Evolutionary conservation across 805 yeast genomes (phyloP).

Genomic region (Myxozyma neglecta): DNA sequence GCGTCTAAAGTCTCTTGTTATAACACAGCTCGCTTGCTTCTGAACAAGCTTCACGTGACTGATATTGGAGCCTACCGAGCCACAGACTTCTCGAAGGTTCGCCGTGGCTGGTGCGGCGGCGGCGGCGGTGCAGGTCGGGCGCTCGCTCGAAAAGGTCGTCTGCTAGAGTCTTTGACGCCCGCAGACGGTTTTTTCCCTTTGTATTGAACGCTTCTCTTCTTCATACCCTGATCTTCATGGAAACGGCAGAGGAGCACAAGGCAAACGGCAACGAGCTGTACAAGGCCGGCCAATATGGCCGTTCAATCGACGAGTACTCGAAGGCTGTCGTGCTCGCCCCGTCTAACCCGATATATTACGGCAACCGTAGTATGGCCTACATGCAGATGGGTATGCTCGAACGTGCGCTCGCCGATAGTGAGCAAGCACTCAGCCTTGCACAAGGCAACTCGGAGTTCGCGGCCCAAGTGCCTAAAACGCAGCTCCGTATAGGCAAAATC

Average conservation of each 20-base stretch:
- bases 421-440: conserved; percentile 32
- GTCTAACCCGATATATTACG: conserved; percentile 40
- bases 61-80: too few species aligned
- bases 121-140: background rate
- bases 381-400: conserved; percentile 40
- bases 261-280: conserved; percentile 44
- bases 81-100: conserved; percentile 6
- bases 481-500: conserved; percentile 42
- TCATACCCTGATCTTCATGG: background rate
- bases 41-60: background rate
- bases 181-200: background rate
- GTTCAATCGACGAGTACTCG: conserved; percentile 39
- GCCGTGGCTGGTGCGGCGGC: conserved; percentile 4
- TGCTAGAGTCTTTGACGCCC: too few species aligned
- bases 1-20: too few species aligned
- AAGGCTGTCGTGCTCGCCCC: conserved; percentile 38
- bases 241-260: conserved; percentile 31
- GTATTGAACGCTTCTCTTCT: background rate
- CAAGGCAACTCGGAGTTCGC: conserved; percentile 32
- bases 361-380: conserved; percentile 45
- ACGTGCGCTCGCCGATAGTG: conserved; percentile 42
- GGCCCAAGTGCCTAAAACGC: conserved; percentile 41
- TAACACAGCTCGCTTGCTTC: too few species aligned
- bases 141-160: background rate
- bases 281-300: conserved; percentile 41